Evolutionary conservation across 164 flowering plant species (phyloP).

Genomic region (Malania oleifera): DNA sequence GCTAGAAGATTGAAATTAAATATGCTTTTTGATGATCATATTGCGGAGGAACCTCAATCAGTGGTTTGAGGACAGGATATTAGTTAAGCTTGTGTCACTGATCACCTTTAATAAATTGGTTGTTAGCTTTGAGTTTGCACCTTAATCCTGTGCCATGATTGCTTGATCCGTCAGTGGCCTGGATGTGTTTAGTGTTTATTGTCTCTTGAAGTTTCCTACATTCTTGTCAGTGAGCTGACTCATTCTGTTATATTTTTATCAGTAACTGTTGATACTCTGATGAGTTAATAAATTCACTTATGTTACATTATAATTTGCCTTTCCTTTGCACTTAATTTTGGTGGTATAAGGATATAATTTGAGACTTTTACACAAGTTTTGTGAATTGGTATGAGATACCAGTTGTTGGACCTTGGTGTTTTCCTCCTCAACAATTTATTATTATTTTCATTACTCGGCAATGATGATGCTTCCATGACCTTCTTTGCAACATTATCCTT

Average conservation of each 20-base stretch:
- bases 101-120: slow-evolving; percentile 2
- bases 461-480: no score
- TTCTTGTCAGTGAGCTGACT: slow-evolving; percentile 3
- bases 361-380: no score
- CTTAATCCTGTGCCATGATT: background rate
- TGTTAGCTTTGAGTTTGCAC: background rate
- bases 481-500: no score
- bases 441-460: no score
- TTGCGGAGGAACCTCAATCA: slow-evolving; percentile 24
- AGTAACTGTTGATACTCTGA: no score
- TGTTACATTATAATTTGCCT: no score
- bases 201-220: background rate
- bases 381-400: no score
- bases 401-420: no score
- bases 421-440: no score
- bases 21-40: slow-evolving; percentile 16
- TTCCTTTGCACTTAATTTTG: no score
- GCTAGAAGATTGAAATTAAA: slow-evolving; percentile 63
- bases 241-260: background rate
- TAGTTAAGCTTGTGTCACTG: background rate
- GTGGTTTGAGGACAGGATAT: slow-evolving; percentile 19
- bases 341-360: no score
- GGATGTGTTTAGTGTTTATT: background rate
- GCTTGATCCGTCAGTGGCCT: slow-evolving; percentile 1
- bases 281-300: no score